phyloP scores from a whole-genome alignment of 2,329 filamentous ascomycete species.

The Fusarium liriodendri region DNA sequence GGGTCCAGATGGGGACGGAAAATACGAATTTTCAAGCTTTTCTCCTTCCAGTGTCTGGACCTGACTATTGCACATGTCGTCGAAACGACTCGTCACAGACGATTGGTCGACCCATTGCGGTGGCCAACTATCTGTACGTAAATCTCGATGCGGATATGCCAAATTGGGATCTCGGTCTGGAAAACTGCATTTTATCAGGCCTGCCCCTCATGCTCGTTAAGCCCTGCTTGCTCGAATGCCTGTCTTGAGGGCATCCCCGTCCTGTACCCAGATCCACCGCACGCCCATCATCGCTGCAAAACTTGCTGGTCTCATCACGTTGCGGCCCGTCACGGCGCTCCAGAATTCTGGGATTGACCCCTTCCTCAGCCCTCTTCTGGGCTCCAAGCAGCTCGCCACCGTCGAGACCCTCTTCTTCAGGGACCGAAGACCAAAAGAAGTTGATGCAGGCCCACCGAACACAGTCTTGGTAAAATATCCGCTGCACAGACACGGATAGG shows the following conservation, averaged over 20 bases:
- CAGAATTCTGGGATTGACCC: constrained; percentile 15
- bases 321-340: not conserved
- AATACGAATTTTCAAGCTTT: not conserved
- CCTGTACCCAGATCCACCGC: constrained; percentile 11
- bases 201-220: constrained; percentile 8
- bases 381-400: not conserved
- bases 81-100: constrained; percentile 3
- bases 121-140: constrained; percentile 23
- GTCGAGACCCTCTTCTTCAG: not conserved
- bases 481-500: constrained; percentile 13
- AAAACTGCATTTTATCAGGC: constrained; percentile 25
- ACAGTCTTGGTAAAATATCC: not conserved
- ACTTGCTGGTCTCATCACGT: constrained; percentile 8
- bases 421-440: not conserved
- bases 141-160: constrained; percentile 22
- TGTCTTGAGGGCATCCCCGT: constrained; percentile 15
- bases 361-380: constrained; percentile 5
- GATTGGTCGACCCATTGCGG: constrained; percentile 17
- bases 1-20: not conserved
- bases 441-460: not conserved
- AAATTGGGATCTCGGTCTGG: constrained; percentile 38
- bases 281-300: not conserved
- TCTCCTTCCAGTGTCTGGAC: not conserved
- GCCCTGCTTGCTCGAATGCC: not conserved
- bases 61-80: not conserved